Evolutionary conservation across 805 yeast species (phyloP), one percentile per base, ranked within the genome.

Genomic region (Ogataea pilisensis): DNA sequence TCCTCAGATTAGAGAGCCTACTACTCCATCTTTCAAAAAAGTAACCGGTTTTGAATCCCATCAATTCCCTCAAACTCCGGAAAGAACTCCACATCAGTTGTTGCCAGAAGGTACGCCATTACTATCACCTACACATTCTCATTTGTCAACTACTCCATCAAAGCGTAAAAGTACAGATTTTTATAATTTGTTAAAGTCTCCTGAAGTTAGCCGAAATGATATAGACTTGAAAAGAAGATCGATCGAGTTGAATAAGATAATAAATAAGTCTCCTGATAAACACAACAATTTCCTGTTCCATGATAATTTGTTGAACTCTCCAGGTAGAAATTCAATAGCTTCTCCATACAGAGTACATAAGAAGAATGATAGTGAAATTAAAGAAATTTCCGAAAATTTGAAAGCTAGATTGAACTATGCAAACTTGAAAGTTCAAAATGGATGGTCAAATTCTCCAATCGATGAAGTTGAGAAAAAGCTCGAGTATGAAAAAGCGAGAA

Each of bases 401-500:
- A 61, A 60, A 32, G 58, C 68, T 11, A 43, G 68, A 34, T 55
- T 65, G 28, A 63, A 61, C 32, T 63, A 65, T 39, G 69, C 69
- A 4, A 59, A 60, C 41, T 37, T 61, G 17, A 64, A 64, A 47
- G 59, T 64, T 17, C 65, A 64, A 43, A 57, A 65, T 44, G 68
- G 68, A 2, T 61, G 65, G 64, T 57, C 60, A 8, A 45, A 49
- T 18, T 53, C 53, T 31, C 51, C 61, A 7, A 55, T 62, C 13
- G 47, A 44, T 6, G 65, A 62, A 39, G 45, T 61, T 13, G 63
- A 56, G 37, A 46, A 57, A 33, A 54, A 54, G 17, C 41, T 60
- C 11, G 54, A 50, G 21, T 48, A 43, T 16, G 52, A 54, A 31
- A 39, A 49, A 38, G 37, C 53, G 31, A 30, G 46, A 33, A 33